Conservation (phyloP, 2,329 filamentous ascomycete genomes). For the Arthrinium phaeospermum region DNA sequence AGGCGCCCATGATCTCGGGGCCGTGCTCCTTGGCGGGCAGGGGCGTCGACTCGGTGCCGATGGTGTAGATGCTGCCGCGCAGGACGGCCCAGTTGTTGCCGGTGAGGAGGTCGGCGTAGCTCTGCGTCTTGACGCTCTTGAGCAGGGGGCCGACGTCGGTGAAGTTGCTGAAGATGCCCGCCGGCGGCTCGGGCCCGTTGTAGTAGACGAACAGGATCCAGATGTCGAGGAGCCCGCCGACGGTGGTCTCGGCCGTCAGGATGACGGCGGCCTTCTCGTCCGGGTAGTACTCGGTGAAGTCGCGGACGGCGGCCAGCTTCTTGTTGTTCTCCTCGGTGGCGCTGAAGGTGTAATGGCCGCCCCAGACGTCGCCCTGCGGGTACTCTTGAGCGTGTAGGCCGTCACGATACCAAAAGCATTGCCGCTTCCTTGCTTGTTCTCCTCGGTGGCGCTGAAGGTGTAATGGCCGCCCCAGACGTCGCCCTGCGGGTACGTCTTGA, state of each 20-base stretch:
- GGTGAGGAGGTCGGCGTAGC: slow-evolving; percentile 52
- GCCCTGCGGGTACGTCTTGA: slow-evolving; percentile 48
- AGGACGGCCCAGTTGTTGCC: slow-evolving; percentile 48
- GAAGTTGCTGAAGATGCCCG: slow-evolving; percentile 62
- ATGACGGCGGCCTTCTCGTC: slow-evolving; percentile 68
- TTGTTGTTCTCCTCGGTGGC: slow-evolving; percentile 36
- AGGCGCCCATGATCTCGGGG: slow-evolving; percentile 36
- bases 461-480: slow-evolving; percentile 51
- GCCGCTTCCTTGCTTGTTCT: slow-evolving; percentile 56
- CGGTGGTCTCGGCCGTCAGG: slow-evolving; percentile 55
- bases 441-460: slow-evolving; percentile 41
- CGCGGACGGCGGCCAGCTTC: slow-evolving; percentile 54
- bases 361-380: slow-evolving; percentile 48
- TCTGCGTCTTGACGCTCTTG: slow-evolving; percentile 53
- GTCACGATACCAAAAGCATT: slow-evolving; percentile 62
- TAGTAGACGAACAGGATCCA: slow-evolving; percentile 70
- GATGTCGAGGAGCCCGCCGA: slow-evolving; percentile 51
- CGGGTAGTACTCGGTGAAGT: slow-evolving; percentile 63
- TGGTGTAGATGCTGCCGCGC: slow-evolving; percentile 43
- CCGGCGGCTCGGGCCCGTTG: slow-evolving; percentile 59
- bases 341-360: slow-evolving; percentile 48
- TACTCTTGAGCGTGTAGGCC: slow-evolving; percentile 49
- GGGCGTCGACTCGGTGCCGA: slow-evolving; percentile 45
- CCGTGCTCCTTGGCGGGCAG: slow-evolving; percentile 37
- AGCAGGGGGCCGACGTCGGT: slow-evolving; percentile 48